phyloP scores from a whole-genome alignment of 148 eudicot species.

The Chenopodium suecicum region DNA sequence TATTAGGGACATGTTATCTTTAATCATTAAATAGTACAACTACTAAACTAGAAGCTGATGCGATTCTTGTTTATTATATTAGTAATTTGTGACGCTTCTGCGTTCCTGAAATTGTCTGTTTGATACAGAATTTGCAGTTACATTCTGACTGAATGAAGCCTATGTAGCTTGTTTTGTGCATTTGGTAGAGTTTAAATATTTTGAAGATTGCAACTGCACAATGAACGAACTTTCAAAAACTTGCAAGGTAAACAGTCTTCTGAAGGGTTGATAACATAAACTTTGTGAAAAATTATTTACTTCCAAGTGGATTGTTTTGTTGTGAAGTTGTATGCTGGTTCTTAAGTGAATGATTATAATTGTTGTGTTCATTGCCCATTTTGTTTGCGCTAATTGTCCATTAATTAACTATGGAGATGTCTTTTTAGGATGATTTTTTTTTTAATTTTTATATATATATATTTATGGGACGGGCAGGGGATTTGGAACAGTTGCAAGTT shows the following conservation, averaged over 20 bases:
- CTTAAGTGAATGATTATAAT: background rate
- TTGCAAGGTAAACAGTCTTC: background rate
- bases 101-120: background rate
- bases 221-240: background rate
- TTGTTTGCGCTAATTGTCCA: background rate
- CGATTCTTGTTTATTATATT: background rate
- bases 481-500: background rate
- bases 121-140: conserved; percentile 15
- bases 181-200: background rate
- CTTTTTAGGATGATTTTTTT: background rate
- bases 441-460: background rate
- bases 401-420: background rate
- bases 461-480: background rate
- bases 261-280: background rate
- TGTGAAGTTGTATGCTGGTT: background rate
- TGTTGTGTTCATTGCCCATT: background rate
- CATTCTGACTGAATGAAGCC: conserved; percentile 9
- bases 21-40: background rate
- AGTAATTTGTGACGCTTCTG: background rate
- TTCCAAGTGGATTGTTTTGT: background rate
- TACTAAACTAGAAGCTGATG: background rate
- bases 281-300: background rate
- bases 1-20: background rate
- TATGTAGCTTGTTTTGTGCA: conserved; percentile 12
- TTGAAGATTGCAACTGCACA: conserved; percentile 13